A percentile compares a stretch with the other conserved stretches of the same genome.
These are phyloP conservation scores for Termitomyces sp. DNA, from an alignment of 768 basidiomycete genomes.

Conservation along the genomic window DNA sequence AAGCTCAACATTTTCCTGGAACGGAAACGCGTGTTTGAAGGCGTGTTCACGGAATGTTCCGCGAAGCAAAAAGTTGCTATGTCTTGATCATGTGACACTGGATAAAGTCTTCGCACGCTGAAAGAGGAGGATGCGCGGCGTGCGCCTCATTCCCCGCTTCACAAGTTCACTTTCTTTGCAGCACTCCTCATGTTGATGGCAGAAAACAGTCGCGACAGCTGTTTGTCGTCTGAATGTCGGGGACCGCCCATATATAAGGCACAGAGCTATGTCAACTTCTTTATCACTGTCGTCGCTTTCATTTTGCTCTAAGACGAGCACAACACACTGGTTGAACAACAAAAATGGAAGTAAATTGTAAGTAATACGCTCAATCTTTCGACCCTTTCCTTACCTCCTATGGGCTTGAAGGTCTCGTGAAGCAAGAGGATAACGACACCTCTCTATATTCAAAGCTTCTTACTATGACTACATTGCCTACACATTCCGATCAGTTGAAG, in stretches of 20 bases:
- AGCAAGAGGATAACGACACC: constrained; percentile 7
- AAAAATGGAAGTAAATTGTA: constrained; percentile 7
- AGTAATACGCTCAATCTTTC: not conserved
- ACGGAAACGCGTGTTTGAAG: constrained; percentile 1
- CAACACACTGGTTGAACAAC: not conserved
- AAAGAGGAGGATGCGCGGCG: constrained; percentile 17
- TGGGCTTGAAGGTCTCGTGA: not conserved
- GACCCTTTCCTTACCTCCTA: not conserved
- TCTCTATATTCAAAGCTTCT: not conserved
- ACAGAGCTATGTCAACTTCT: constrained; percentile 6
- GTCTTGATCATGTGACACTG: constrained; percentile 20
- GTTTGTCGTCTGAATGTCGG: constrained; percentile 12
- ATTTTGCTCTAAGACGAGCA: not conserved
- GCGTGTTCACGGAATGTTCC: constrained; percentile 25
- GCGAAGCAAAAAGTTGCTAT: constrained; percentile 15
- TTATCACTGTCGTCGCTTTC: not conserved
- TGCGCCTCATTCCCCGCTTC: constrained; percentile 17
- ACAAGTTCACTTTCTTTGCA: constrained; percentile 14
- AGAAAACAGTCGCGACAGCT: constrained; percentile 3
- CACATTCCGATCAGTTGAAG: constrained; percentile 1
- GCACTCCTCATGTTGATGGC: constrained; percentile 21
- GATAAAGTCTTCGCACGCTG: constrained; percentile 5
- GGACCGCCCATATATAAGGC: constrained; percentile 16
- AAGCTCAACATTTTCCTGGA: not conserved
- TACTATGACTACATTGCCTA: not conserved